A percentile compares a stretch with the other conserved stretches of the same genome.
These are phyloP conservation scores for Botryotinia calthae DNA, from an alignment of 2,329 filamentous ascomycete genomes.

Conservation along the genomic window DNA sequence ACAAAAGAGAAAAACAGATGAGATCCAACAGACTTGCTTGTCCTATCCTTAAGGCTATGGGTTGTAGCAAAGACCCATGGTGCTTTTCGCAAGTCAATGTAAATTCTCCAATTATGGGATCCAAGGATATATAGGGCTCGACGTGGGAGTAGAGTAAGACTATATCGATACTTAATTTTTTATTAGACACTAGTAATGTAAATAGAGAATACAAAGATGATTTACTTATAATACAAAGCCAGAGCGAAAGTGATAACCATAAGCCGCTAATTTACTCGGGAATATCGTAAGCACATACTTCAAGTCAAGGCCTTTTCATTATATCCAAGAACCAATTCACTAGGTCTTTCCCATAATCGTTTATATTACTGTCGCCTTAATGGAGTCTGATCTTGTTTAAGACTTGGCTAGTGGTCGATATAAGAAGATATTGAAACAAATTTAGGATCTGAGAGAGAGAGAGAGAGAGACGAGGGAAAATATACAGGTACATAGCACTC, in stretches of 20 bases:
- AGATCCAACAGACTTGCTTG: neutral
- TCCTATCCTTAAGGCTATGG: neutral
- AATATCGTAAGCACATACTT: neutral
- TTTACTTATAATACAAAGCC: neutral
- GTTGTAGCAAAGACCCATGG: too few relatives aligned
- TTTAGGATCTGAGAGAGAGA: neutral
- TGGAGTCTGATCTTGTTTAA: neutral
- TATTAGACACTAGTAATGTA: too few relatives aligned
- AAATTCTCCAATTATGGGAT: too few relatives aligned
- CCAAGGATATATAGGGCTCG: too few relatives aligned
- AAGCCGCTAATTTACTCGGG: neutral
- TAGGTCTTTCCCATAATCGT: rapidly evolving
- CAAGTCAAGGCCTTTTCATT: neutral
- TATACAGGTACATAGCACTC: neutral
- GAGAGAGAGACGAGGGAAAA: neutral
- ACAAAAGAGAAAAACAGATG: rapidly evolving
- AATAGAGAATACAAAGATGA: too few relatives aligned
- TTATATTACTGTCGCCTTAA: neutral
- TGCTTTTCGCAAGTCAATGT: too few relatives aligned
- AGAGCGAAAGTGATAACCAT: neutral
- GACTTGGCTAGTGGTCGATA: neutral
- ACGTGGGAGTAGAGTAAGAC: too few relatives aligned
- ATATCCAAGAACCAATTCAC: neutral
- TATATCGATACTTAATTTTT: too few relatives aligned
- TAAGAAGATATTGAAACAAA: neutral